Conservation (phyloP, 495 filamentous ascomycete genomes). For the Xylaria flabelliformis region DNA sequence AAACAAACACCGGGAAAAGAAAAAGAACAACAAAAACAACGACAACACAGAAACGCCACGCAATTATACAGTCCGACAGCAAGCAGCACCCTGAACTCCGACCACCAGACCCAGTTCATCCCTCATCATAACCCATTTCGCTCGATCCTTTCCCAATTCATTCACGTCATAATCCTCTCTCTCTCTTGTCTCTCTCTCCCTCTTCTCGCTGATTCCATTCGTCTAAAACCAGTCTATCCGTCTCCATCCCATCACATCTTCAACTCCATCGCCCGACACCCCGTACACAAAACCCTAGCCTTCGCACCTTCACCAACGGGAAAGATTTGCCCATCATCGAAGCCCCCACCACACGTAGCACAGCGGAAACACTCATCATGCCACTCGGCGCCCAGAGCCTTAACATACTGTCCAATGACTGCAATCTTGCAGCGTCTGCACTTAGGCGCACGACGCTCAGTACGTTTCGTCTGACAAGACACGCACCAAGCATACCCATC, state of each 20-base stretch:
- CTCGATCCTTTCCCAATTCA: constrained; percentile 12
- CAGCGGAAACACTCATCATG: constrained; percentile 92
- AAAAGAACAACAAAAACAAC: neutral
- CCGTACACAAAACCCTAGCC: constrained; percentile 55
- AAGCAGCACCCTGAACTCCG: constrained; percentile 4
- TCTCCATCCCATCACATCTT: constrained; percentile 46
- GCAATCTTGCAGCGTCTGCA: constrained; percentile 85
- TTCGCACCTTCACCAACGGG: constrained; percentile 52
- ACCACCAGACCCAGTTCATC: neutral
- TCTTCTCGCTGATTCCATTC: neutral
- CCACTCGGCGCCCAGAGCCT: constrained; percentile 91
- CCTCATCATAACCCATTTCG: neutral
- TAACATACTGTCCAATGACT: constrained; percentile 84
- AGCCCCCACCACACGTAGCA: constrained; percentile 56
- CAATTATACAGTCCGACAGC: neutral
- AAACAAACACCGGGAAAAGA: constrained; percentile 2
- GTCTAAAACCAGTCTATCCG: neutral
- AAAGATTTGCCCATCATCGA: constrained; percentile 64
- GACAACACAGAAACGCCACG: neutral
- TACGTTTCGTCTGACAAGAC: constrained; percentile 88
- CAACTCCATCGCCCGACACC: constrained; percentile 57
- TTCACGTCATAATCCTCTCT: neutral
- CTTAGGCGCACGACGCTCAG: constrained; percentile 71
- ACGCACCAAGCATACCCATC: constrained; percentile 99
- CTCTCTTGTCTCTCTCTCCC: neutral